Conservation (phyloP, 768 basidiomycete genomes). For the Cytidiella melzeri region DNA sequence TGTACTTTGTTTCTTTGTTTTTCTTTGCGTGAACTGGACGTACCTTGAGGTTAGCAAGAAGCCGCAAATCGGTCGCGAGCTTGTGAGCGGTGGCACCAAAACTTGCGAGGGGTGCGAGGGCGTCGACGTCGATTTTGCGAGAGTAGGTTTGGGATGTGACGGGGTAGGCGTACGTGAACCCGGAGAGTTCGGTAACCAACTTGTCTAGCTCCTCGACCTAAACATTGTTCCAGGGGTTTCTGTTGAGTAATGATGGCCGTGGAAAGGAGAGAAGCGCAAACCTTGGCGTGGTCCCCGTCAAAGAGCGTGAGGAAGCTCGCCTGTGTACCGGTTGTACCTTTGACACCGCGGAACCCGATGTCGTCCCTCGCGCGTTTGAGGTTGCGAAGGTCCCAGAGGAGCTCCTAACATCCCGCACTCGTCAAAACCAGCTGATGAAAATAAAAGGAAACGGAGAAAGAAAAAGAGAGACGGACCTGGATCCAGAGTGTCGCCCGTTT, state of each 20-base stretch:
- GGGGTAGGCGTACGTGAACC: constrained; percentile 92
- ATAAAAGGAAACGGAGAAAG: no score
- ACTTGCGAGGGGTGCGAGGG: constrained; percentile 83
- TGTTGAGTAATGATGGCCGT: background rate
- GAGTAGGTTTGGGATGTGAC: constrained; percentile 99
- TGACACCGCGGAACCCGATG: constrained; percentile 95
- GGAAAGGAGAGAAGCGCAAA: constrained; percentile 18
- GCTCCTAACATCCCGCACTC: constrained; percentile 46
- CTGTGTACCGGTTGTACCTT: constrained; percentile 99
- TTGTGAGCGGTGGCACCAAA: constrained; percentile 96
- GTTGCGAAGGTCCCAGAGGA: constrained; percentile 95
- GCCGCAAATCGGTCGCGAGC: constrained; percentile 90
- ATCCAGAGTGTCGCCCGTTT: constrained; percentile 97
- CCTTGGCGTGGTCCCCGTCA: constrained; percentile 92
- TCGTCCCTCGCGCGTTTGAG: constrained; percentile 85
- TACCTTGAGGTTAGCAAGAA: constrained; percentile 91
- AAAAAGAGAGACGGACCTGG: constrained; percentile 56
- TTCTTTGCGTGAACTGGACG: background rate
- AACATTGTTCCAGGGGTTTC: background rate
- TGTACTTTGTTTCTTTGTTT: no score
- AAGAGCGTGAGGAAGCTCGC: constrained; percentile 93
- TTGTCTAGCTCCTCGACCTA: constrained; percentile 86
- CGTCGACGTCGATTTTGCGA: constrained; percentile 93
- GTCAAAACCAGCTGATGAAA: background rate
- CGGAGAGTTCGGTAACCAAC: constrained; percentile 85